Base-by-base conservation (phyloP, 2,329 filamentous ascomycete species). In the Sarocladiaceae sp. region DNA sequence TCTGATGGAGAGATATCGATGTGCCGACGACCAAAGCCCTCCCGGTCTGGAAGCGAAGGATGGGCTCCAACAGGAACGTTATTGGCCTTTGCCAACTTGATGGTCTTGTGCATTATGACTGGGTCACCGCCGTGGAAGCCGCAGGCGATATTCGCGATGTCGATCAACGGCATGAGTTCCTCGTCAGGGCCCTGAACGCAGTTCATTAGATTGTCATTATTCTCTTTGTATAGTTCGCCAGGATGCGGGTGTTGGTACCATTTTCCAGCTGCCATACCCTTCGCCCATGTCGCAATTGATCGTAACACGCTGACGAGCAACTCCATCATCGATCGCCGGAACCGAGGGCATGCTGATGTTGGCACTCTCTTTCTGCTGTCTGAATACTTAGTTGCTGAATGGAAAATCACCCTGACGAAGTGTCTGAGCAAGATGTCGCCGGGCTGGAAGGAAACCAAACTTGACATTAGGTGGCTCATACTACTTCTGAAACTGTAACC, bases 121-220 rank as follows among this genome's bases (percentile, higher is more conserved):
- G 80, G 79, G 48, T 84, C 80, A 32, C 78, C 74, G 24, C 70
- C 74, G 48, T 78, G 75, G 49, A 76, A 76, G 1, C 75, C 76
- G 53, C 78, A 83, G 7, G 78, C 79, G 23, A 83, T 63, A 51
- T 82, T 82, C 15, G 78, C 79, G 53, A 76, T 71, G 54, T 82
- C 77, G 50, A 82, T 78, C 33, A 24, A 60, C 2, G 73, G 73
- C 47, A 83, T 75, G 12, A 83, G 60, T 45, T 82, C 75, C 40
- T 76, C 71, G 50, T 82, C 78, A 3, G 77, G 76, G 15, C 76
- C 76, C 37, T 41, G 16, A 10, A n/a, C n/a, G n/a, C n/a, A n/a
- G n/a, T n/a, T n/a, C n/a, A n/a, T n/a, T n/a, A n/a, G n/a, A n/a
- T n/a, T n/a, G n/a, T n/a, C n/a, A n/a, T n/a, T n/a, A n/a, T n/a